Evolutionary conservation across 2,329 filamentous ascomycete species (phyloP).

Genomic region (Truncatella angustata): DNA sequence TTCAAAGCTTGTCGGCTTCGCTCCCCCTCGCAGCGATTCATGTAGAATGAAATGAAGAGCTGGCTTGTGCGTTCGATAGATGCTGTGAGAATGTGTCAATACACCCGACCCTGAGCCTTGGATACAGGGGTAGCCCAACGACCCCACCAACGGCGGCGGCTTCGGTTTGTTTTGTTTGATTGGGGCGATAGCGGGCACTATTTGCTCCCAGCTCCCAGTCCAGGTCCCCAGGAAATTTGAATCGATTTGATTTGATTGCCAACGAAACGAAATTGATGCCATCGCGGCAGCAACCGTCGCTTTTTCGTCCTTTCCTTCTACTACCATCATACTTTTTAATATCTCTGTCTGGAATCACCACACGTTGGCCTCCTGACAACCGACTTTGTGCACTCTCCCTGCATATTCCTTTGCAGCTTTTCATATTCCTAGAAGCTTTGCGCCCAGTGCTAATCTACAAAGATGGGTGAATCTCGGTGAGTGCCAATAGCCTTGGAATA

Average conservation of each 20-base stretch:
- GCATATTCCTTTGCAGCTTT: background rate
- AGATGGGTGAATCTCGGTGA: constrained; percentile 26
- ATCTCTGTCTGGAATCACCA: background rate
- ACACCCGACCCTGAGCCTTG: background rate
- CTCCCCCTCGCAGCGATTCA: no score
- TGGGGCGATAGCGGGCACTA: background rate
- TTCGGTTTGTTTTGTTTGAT: constrained; percentile 7
- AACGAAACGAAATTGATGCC: constrained; percentile 6
- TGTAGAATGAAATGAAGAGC: background rate
- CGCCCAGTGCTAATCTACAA: constrained; percentile 9
- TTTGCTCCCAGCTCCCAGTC: no score
- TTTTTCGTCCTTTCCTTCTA: background rate
- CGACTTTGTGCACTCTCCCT: background rate
- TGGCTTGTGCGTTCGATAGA: background rate
- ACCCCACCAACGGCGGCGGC: constrained; percentile 4
- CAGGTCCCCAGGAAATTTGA: constrained; percentile 7
- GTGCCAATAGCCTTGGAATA: constrained; percentile 14
- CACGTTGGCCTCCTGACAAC: background rate
- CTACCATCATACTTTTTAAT: background rate
- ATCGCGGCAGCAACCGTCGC: background rate
- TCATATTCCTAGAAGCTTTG: background rate
- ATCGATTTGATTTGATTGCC: no score
- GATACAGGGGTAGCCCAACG: background rate
- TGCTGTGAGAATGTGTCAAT: no score
- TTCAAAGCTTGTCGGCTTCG: no score